Base-by-base conservation (phyloP, 1,284 basidiomycete species). In the Ustilago crameri region DNA sequence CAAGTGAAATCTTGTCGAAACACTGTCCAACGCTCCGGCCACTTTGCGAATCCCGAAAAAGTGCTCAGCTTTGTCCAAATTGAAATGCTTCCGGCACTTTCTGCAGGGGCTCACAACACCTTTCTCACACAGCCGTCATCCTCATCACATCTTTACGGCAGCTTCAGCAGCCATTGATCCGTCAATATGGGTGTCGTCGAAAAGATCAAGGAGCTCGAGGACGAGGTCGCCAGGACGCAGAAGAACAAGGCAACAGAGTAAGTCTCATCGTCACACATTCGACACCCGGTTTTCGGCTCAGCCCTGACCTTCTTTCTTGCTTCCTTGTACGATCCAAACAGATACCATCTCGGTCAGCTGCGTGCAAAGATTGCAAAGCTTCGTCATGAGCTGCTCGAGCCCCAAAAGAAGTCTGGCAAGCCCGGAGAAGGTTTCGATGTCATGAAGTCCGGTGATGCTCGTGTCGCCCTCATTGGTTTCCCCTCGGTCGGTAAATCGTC, bases 141-240 rank as follows among this genome's bases (percentile, higher is more conserved):
- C 8, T 5, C 12, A 15, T n/a, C 26, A 20, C 47, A 30, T 17
- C 14, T 9, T 47, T 15, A 8, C 9, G 9, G 22, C 52, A 5
- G 17, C 15, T 1, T 8, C 37, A 27, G 17, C 18, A 26, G 23
- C 54, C 24, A 23, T 24, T 17, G 18, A 24, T 3, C 27, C 35
- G 27, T n/a, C 62, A 75, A 3, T 27, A 81, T 81, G 79, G 78
- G 78, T 47, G 71, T 75, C 46, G 69, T 66, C 34, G 72, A 84
- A 68, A 75, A 93, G 86, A 94, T 95, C 78, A 94, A 94, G 90
- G 92, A 93, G 89, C 88, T 95, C 84, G 93, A 95, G 87, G 92
- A 94, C 91, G 93, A 95, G 86, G 94, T 95, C 91, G 92, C 91
- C 30, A 78, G 80, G 55, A 85, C 84, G 24, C 84, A 85, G 67